Evolutionary conservation across 805 yeast species (phyloP).

Genomic region (Candida sanyiensis): DNA sequence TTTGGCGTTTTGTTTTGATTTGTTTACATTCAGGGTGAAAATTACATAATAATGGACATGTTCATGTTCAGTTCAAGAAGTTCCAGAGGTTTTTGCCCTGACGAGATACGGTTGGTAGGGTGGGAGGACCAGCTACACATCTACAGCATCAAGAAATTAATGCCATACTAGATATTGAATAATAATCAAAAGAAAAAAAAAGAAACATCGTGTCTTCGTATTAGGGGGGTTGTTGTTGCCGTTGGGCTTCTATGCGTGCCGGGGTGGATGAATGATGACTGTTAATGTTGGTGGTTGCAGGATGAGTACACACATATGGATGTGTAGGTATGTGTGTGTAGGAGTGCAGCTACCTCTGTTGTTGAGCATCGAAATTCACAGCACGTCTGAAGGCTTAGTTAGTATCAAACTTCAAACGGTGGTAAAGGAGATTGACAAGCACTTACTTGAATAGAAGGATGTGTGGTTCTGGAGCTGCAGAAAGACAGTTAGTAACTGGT

Average conservation of each 20-base stretch:
- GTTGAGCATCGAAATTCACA: conserved; percentile 43
- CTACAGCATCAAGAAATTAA: no score
- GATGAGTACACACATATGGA: no score
- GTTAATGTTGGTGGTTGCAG: no score
- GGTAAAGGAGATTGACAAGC: not conserved
- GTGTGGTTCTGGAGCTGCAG: conserved; percentile 90
- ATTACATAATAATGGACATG: not conserved
- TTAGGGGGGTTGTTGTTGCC: not conserved
- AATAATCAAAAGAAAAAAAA: no score
- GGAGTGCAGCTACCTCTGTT: not conserved
- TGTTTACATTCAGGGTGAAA: not conserved
- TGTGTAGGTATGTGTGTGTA: not conserved
- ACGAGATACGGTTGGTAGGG: no score
- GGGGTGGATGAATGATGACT: no score
- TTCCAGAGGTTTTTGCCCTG: no score
- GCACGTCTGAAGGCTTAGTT: conserved; percentile 39
- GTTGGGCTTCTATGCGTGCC: not conserved
- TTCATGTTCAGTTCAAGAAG: no score
- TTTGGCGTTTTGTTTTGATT: not conserved
- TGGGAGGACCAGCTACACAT: no score
- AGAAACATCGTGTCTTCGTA: conserved; percentile 1
- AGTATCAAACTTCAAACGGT: not conserved
- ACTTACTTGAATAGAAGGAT: conserved; percentile 69
- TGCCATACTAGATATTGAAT: no score
- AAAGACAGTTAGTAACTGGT: no score